phyloP scores from a whole-genome alignment of 2,329 filamentous ascomycete genomes.

The Aspergillus flavus region DNA sequence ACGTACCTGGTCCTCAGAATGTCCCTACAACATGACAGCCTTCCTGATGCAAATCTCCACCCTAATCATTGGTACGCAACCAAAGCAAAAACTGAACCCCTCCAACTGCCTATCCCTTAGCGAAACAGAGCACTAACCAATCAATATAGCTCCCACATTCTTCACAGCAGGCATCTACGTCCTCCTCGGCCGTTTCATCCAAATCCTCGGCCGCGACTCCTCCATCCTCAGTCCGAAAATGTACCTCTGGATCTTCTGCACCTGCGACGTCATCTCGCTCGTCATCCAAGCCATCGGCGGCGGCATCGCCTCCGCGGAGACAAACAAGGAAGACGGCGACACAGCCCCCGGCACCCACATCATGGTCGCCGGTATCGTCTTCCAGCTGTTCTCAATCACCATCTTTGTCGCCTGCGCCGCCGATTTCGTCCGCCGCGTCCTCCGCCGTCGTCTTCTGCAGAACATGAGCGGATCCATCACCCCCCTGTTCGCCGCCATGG shows the following conservation, averaged over 20 bases:
- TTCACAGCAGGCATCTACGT: slow-evolving; percentile 57
- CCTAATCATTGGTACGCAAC: slow-evolving; percentile 37
- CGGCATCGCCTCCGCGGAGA: slow-evolving; percentile 50
- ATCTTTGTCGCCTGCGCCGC: slow-evolving; percentile 54
- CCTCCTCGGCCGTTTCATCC: slow-evolving; percentile 52
- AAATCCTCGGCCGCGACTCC: slow-evolving; percentile 46
- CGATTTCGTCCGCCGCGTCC: slow-evolving; percentile 49
- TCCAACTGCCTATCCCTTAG: not conserved
- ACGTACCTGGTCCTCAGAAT: slow-evolving; percentile 52
- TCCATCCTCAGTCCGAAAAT: slow-evolving; percentile 46
- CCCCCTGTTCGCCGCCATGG: slow-evolving; percentile 42
- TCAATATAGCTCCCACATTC: slow-evolving; percentile 48
- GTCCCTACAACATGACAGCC: slow-evolving; percentile 52
- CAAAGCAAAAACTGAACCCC: not conserved
- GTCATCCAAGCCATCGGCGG: slow-evolving; percentile 60
- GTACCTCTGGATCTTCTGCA: slow-evolving; percentile 56
- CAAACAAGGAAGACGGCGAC: slow-evolving; percentile 48
- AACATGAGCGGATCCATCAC: slow-evolving; percentile 28
- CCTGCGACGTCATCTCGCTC: slow-evolving; percentile 57
- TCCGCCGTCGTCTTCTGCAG: slow-evolving; percentile 28
- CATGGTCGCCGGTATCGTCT: slow-evolving; percentile 58
- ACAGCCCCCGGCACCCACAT: slow-evolving; percentile 53
- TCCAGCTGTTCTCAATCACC: slow-evolving; percentile 60
- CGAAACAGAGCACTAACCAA: not conserved
- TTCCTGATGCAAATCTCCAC: slow-evolving; percentile 56